Percentiles rank a stretch among this genome's conserved stretches.
These are phyloP conservation scores for Xylaria sp. DNA, from an alignment of 2,329 filamentous ascomycete species.

Conservation along the genomic window DNA sequence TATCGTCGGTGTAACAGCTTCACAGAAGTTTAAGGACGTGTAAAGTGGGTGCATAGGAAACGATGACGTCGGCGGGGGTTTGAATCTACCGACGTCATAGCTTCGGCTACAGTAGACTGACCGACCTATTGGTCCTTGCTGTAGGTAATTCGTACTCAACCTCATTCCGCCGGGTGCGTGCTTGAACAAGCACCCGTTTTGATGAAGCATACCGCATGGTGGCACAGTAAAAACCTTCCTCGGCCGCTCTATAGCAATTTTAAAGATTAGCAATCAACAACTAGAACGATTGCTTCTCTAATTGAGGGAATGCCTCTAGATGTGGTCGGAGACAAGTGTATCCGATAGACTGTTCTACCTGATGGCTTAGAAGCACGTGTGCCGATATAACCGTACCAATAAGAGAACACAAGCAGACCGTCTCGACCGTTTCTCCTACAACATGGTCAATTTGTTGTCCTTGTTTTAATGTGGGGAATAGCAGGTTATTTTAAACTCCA, in stretches of 20 bases:
- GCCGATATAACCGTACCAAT: not conserved
- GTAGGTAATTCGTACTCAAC: not conserved
- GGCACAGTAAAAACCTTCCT: not conserved
- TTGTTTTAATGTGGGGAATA: not conserved
- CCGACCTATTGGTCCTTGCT: not conserved
- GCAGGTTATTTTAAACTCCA: not conserved
- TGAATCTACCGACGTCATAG: constrained; percentile 26
- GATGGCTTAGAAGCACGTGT: not conserved
- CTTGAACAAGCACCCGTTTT: not conserved
- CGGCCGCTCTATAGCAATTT: not conserved
- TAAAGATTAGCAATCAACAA: not conserved
- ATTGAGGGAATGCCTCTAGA: not conserved
- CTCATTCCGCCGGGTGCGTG: not conserved
- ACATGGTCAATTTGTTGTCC: not conserved
- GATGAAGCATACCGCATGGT: not conserved
- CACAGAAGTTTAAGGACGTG: constrained; percentile 4
- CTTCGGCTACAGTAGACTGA: not conserved
- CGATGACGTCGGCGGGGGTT: constrained; percentile 30
- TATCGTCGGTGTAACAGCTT: constrained; percentile 22
- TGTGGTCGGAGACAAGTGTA: not conserved
- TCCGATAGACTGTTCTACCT: not conserved
- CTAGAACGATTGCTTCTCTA: not conserved
- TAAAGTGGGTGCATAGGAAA: constrained; percentile 1
- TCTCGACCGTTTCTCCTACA: not conserved
- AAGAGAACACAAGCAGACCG: not conserved